Evolutionary conservation across 2,329 filamentous ascomycete genomes (phyloP).

Genomic region (Aulographum hederae): DNA sequence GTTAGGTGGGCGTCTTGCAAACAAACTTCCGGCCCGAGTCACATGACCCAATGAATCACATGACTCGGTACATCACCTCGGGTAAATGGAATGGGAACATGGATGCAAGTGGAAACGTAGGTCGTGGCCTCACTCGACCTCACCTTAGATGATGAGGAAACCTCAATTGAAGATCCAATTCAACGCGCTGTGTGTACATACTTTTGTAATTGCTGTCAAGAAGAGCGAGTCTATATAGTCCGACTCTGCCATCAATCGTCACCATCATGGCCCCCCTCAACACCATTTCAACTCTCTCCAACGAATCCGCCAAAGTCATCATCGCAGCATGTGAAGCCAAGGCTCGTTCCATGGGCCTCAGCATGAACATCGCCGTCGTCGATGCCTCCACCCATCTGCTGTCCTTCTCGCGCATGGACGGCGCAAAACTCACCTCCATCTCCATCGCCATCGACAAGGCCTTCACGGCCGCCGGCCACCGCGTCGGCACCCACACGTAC

Average conservation of each 20-base stretch:
- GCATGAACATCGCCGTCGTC: slow-evolving; percentile 32
- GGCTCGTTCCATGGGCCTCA: slow-evolving; percentile 16
- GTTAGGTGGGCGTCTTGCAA: too few species aligned
- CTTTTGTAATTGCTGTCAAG: too few species aligned
- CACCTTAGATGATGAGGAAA: too few species aligned
- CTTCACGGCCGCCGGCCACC: slow-evolving; percentile 37
- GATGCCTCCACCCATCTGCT: slow-evolving; percentile 27
- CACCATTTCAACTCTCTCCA: slow-evolving; percentile 12
- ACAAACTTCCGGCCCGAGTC: too few species aligned
- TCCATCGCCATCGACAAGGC: slow-evolving; percentile 46
- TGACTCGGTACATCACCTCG: too few species aligned
- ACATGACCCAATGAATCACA: too few species aligned
- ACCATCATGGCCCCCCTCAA: neutral
- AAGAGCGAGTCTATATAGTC: too few species aligned
- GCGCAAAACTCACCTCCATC: slow-evolving; percentile 33
- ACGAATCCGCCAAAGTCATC: slow-evolving; percentile 17
- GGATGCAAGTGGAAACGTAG: too few species aligned
- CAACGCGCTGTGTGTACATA: too few species aligned
- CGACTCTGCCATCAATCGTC: neutral
- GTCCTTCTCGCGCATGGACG: slow-evolving; percentile 29
- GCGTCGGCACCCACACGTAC: slow-evolving; percentile 31
- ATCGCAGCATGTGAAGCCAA: slow-evolving; percentile 17
- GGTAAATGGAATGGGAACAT: too few species aligned
- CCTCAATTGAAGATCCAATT: too few species aligned
- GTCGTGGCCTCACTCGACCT: too few species aligned